Conservation (phyloP, 2,329 filamentous ascomycete species). For the Byssothecium circinans region DNA sequence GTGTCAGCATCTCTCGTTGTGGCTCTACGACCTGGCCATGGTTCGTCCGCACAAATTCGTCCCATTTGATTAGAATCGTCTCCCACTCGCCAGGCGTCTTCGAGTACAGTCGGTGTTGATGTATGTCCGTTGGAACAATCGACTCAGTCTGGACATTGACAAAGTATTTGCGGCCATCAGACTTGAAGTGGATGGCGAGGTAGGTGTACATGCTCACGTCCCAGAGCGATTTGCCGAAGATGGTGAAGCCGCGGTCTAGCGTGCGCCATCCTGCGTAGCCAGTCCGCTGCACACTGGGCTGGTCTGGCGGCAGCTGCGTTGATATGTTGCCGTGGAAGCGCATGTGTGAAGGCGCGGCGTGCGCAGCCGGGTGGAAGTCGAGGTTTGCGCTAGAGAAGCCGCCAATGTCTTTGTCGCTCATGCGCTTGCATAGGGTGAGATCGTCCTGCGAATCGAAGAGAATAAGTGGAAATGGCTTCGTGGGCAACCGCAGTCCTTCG, state of each 20-base stretch:
- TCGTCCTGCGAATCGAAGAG: conserved; percentile 59
- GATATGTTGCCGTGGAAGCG: conserved; percentile 89
- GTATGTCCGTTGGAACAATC: conserved; percentile 90
- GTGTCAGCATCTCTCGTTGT: conserved; percentile 83
- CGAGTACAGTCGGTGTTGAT: conserved; percentile 86
- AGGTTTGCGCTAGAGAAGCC: conserved; percentile 77
- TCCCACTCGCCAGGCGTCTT: conserved; percentile 86
- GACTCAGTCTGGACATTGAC: conserved; percentile 95
- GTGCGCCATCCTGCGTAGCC: conserved; percentile 94
- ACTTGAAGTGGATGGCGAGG: conserved; percentile 84
- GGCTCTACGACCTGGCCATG: conserved; percentile 90
- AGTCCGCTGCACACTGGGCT: conserved; percentile 72
- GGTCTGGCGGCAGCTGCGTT: conserved; percentile 74
- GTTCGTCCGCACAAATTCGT: conserved; percentile 93
- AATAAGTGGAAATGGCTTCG: conserved; percentile 65
- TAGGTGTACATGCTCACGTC: conserved; percentile 88
- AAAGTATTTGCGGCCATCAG: conserved; percentile 88
- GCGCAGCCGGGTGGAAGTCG: conserved; percentile 58
- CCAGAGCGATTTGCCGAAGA: conserved; percentile 87
- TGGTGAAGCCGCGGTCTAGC: conserved; percentile 69
- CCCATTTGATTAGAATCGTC: conserved; percentile 87
- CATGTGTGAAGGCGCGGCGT: conserved; percentile 65
- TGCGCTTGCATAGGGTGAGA: conserved; percentile 63
- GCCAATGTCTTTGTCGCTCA: conserved; percentile 85
- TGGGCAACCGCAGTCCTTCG: conserved; percentile 68